Base-by-base conservation (phyloP, 805 yeast genomes). In the Metschnikowia koreensis region DNA sequence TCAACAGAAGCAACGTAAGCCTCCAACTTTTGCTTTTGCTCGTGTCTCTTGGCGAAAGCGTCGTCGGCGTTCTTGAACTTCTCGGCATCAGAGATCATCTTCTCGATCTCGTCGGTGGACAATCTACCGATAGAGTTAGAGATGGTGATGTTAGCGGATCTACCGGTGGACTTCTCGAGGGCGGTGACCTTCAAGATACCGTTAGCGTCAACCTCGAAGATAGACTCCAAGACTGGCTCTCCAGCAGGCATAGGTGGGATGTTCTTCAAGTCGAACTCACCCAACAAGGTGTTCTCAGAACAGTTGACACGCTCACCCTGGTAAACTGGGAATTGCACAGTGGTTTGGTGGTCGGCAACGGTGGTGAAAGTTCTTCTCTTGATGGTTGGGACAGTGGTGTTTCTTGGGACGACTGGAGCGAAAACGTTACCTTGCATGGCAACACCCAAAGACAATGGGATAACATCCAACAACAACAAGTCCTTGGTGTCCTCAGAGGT, bases 21-120 rank as follows among this genome's bases (percentile, higher is more conserved):
- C 84, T 93, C 99, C 75, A 93, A 87, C 83, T 91, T 92, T 83
- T 93, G 97, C 83, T 92, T 93, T 74, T 96, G 94, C 85, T 94
- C 98, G 82, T 93, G 97, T 76, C 87, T 87, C 92, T 92, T 93
- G 80, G 98, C 96, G 88, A 93, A 94, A 69, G 96, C 97, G 74
- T 93, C 97, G 79, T 93, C 99, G 68, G 96, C 89, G 71, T 93
- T 82, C 90, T 93, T 93, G 96, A 91, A 74, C 65, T 74, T 74
- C 67, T 74, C 79, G 62, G 79, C 79, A 64, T 74, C 79, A 57
- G 64, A 61, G 62, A 74, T 74, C 79, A 74, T 74, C 71, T 74
- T 70, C 69, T 74, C 79, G 62, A 74, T 74, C 68, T 74, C 79
- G 54, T 74, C 79, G 60, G 77, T 68, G 38, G 79, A 74, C 67